phyloP scores from a whole-genome alignment of 805 yeast genomes.

The Zygotorulaspora chibaensis region DNA sequence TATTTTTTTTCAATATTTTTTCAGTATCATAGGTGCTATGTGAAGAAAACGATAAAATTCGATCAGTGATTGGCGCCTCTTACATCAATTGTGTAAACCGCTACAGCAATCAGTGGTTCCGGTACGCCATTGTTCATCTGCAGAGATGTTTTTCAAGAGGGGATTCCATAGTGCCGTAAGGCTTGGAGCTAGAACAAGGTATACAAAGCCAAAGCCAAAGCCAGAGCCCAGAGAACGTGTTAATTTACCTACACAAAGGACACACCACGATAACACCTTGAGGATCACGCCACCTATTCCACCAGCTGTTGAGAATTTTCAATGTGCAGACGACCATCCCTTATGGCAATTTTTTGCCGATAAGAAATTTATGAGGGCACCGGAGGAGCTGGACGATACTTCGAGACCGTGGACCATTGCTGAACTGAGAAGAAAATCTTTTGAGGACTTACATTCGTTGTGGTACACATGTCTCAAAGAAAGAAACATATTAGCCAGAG shows the following conservation, averaged over 20 bases:
- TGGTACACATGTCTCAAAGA: conserved; percentile 89
- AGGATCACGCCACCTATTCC: conserved; percentile 75
- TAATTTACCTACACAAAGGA: conserved; percentile 25
- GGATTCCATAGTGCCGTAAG: conserved; percentile 37
- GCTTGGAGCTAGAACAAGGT: conserved; percentile 41
- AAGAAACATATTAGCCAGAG: conserved; percentile 74
- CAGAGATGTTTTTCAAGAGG: conserved; percentile 14
- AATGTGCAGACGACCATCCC: conserved; percentile 81
- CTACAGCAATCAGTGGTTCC: too few species aligned
- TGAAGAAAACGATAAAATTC: background rate
- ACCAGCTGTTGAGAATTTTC: conserved; percentile 71
- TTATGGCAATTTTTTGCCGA: conserved; percentile 87
- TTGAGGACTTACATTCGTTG: conserved; percentile 83
- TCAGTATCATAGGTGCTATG: background rate
- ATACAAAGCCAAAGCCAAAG: conserved; percentile 33
- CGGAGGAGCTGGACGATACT: conserved; percentile 47
- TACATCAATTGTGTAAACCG: too few species aligned
- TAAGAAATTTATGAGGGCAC: conserved; percentile 54
- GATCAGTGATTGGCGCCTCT: too few species aligned
- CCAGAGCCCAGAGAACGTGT: conserved; percentile 23
- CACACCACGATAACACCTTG: conserved; percentile 35
- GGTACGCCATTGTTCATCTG: background rate
- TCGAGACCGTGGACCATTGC: conserved; percentile 84
- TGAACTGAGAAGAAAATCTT: conserved; percentile 85
- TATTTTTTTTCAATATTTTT: background rate